Conservation (phyloP, 1,139 yeast species). For the Suhomyces anneliseae region DNA sequence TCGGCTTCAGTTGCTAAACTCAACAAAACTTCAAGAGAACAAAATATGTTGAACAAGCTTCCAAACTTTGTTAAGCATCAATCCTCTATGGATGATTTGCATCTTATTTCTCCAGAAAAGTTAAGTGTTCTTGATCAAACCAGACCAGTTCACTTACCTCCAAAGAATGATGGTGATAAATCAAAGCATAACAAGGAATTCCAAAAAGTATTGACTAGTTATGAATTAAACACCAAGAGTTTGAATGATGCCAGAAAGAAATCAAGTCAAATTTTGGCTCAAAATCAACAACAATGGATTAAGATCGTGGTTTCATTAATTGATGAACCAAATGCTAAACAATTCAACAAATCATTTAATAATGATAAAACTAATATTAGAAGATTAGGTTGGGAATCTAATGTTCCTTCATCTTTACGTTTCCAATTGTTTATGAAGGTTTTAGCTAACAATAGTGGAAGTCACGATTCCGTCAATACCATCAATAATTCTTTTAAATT, state of each 20-base stretch:
- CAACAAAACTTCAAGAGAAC: slow-evolving; percentile 34
- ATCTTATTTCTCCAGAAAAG: slow-evolving; percentile 44
- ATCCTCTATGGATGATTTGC: slow-evolving; percentile 43
- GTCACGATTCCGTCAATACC: slow-evolving; percentile 18
- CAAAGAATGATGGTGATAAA: slow-evolving; percentile 37
- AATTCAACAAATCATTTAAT: slow-evolving; percentile 28
- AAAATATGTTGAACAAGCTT: slow-evolving; percentile 36
- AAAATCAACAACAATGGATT: slow-evolving; percentile 32
- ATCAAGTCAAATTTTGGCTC: slow-evolving; percentile 18
- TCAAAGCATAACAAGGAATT: slow-evolving; percentile 42
- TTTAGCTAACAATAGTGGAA: slow-evolving; percentile 19
- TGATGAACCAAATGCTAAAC: slow-evolving; percentile 20
- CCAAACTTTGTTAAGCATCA: slow-evolving; percentile 44
- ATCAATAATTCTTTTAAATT: slow-evolving; percentile 20
- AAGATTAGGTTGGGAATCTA: slow-evolving; percentile 42
- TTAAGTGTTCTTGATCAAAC: slow-evolving; percentile 42
- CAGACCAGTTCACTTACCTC: slow-evolving; percentile 49
- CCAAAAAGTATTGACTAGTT: slow-evolving; percentile 32
- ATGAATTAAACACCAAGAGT: slow-evolving; percentile 28
- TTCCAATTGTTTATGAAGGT: slow-evolving; percentile 32
- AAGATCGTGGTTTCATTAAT: slow-evolving; percentile 19
- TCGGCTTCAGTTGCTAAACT: slow-evolving; percentile 37
- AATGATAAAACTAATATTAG: slow-evolving; percentile 34
- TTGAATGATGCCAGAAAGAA: slow-evolving; percentile 23
- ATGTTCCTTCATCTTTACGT: slow-evolving; percentile 29